Evolutionary conservation across 768 basidiomycete genomes (phyloP).

Genomic region (Gymnopilus dilepis): DNA sequence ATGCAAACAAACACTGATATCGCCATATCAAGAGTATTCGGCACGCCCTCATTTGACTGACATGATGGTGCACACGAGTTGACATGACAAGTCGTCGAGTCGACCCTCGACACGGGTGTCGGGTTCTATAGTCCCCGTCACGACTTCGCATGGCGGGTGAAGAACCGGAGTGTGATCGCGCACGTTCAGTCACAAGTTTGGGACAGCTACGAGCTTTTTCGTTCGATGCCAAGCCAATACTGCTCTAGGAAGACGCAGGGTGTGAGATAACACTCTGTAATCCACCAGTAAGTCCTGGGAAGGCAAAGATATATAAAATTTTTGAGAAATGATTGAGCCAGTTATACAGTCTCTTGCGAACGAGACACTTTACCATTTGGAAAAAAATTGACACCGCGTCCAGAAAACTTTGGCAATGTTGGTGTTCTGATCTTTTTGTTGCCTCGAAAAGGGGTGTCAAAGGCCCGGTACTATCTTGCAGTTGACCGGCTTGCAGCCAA

Average conservation of each 20-base stretch:
- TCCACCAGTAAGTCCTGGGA: neutral
- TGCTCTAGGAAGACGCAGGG: neutral
- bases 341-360: constrained; percentile 1
- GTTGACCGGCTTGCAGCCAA: too few species aligned
- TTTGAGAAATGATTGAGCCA: neutral
- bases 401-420: neutral
- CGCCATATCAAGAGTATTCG: constrained; percentile 2
- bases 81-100: constrained; percentile 4
- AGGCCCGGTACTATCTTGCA: neutral
- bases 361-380: neutral
- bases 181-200: constrained; percentile 9
- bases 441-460: neutral
- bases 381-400: neutral
- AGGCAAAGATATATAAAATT: neutral
- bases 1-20: neutral
- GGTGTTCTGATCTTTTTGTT: neutral
- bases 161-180: constrained; percentile 3
- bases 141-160: constrained; percentile 14
- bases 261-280: constrained; percentile 1
- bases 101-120: constrained; percentile 12
- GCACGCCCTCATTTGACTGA: constrained; percentile 1
- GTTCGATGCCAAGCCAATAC: constrained; percentile 2
- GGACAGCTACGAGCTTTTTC: neutral
- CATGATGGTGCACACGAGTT: constrained; percentile 8
- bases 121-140: constrained; percentile 14